phyloP scores from a whole-genome alignment of 139 green algal species.

The Chlorella sp. region DNA sequence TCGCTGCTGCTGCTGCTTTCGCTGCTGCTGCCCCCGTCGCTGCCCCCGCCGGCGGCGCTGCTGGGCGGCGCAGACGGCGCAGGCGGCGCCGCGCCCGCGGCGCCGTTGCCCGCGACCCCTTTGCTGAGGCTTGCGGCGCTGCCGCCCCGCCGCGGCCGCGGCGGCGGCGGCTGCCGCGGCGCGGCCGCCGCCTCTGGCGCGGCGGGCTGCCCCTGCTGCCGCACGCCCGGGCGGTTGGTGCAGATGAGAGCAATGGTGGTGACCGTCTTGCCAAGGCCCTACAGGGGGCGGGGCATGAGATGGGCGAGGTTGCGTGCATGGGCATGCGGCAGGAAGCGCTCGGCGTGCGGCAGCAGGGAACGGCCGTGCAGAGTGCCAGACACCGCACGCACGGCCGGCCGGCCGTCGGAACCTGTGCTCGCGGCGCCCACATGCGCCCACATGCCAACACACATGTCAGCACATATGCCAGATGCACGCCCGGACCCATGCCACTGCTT shows the following conservation, averaged over 20 bases:
- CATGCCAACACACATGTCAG: not conserved
- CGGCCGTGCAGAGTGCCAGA: not conserved
- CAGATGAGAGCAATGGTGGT: conserved; percentile 79
- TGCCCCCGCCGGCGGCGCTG: not conserved
- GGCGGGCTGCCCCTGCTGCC: conserved; percentile 11
- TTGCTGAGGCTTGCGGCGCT: conserved; percentile 6
- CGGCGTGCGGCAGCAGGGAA: too few relatives aligned
- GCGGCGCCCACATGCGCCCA: too few relatives aligned
- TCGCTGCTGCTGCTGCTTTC: not conserved
- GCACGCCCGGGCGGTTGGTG: conserved; percentile 38
- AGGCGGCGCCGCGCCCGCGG: not conserved
- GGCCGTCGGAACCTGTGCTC: not conserved
- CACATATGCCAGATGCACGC: not conserved
- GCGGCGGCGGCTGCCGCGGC: not conserved
- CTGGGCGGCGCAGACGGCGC: not conserved
- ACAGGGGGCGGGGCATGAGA: conserved; percentile 4
- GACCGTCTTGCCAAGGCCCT: conserved; percentile 87
- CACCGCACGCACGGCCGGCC: not conserved
- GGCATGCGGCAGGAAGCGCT: not conserved
- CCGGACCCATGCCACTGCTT: not conserved
- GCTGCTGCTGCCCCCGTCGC: conserved; percentile 11
- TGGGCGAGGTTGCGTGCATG: not conserved
- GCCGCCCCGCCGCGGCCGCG: not conserved
- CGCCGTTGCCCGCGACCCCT: not conserved
- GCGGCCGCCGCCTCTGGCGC: not conserved